phyloP scores from a whole-genome alignment of 2,329 filamentous ascomycete species.

The Ascochyta viciae-villosae region DNA sequence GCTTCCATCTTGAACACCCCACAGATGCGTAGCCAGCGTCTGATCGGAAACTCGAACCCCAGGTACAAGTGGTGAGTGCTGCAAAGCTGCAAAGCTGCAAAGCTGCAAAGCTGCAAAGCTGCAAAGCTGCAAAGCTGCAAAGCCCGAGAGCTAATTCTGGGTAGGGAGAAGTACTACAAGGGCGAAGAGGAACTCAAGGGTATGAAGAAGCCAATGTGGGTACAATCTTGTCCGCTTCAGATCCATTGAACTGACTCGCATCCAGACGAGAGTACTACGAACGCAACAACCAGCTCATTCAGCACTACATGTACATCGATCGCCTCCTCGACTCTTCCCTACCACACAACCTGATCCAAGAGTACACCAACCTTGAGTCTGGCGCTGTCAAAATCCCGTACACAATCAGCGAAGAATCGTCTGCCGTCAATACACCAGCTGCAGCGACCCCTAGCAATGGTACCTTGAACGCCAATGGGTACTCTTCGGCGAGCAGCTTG shows the following conservation, averaged over 20 bases:
- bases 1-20: slow-evolving; percentile 59
- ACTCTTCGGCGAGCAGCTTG: slow-evolving; percentile 22
- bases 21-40: slow-evolving; percentile 79
- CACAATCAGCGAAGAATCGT: slow-evolving; percentile 76
- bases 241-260: slow-evolving; percentile 10
- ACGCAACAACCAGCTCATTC: slow-evolving; percentile 84
- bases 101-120: background rate
- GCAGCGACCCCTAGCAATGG: slow-evolving; percentile 25
- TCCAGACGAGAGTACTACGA: slow-evolving; percentile 81
- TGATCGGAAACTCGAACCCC: slow-evolving; percentile 89
- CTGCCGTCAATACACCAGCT: slow-evolving; percentile 26
- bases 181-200: slow-evolving; percentile 73
- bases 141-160: background rate
- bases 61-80: slow-evolving; percentile 74
- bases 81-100: background rate
- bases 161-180: slow-evolving; percentile 80
- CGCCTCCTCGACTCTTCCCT: slow-evolving; percentile 87
- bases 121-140: too few species aligned
- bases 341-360: slow-evolving; percentile 89
- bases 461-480: slow-evolving; percentile 23
- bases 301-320: slow-evolving; percentile 94
- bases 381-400: slow-evolving; percentile 69
- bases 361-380: slow-evolving; percentile 74
- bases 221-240: background rate
- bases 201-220: slow-evolving; percentile 75